Conservation (phyloP, 169 alveolate genomes). For the Fabrea salina region DNA sequence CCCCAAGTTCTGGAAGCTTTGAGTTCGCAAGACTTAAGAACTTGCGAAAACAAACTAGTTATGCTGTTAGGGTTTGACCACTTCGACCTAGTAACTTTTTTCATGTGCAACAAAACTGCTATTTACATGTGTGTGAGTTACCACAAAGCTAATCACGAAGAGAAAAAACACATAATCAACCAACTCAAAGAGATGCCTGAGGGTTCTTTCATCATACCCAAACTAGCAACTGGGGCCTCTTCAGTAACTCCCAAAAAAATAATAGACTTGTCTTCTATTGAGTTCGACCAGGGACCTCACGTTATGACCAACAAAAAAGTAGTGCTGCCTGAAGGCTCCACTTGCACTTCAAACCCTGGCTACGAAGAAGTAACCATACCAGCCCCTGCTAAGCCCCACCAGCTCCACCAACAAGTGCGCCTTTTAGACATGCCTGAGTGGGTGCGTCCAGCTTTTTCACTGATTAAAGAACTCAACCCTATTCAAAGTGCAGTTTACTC, state of each 20-base stretch:
- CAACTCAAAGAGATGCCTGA: neutral
- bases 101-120: neutral
- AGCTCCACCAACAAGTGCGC: conserved; percentile 6
- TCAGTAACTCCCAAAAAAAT: neutral
- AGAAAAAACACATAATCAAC: neutral
- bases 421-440: conserved; percentile 91
- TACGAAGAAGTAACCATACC: conserved; percentile 86
- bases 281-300: conserved; percentile 85
- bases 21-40: neutral
- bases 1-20: neutral
- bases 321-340: conserved; percentile 91
- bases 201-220: neutral
- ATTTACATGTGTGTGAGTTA: neutral
- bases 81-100: neutral
- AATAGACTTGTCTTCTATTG: neutral
- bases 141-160: neutral
- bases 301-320: conserved; percentile 88
- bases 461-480: conserved; percentile 83
- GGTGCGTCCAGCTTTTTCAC: conserved; percentile 91
- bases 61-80: neutral
- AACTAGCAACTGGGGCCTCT: neutral
- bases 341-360: conserved; percentile 83
- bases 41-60: neutral
- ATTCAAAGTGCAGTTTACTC: conserved; percentile 94
- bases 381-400: conserved; percentile 39